Evolutionary conservation across 2,329 filamentous ascomycete genomes (phyloP).

Genomic region (Hypoxylon sp.): DNA sequence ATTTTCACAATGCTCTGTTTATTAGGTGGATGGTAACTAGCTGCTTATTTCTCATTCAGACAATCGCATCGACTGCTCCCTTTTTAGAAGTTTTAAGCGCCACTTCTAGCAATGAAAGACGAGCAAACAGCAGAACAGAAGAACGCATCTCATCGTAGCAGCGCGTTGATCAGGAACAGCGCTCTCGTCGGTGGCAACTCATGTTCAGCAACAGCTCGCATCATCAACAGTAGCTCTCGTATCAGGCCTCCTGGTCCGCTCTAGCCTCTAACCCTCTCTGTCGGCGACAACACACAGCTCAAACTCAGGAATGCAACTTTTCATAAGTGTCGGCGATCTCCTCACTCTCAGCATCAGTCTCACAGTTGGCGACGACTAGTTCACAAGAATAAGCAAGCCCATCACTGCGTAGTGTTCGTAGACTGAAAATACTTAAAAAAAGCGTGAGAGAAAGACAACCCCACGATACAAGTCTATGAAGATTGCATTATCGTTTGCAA

Average conservation of each 20-base stretch:
- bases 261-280: neutral
- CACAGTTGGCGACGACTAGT: neutral
- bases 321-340: neutral
- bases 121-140: neutral
- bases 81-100: neutral
- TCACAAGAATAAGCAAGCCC: neutral
- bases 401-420: neutral
- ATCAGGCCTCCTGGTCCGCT: neutral
- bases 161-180: neutral
- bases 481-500: conserved; percentile 49
- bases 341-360: neutral
- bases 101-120: neutral
- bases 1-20: neutral
- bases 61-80: neutral
- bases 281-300: conserved; percentile 2
- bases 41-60: neutral
- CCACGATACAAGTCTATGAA: conserved; percentile 46
- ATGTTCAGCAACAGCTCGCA: neutral
- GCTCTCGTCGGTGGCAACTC: neutral
- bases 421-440: conserved; percentile 6
- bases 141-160: neutral
- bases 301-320: neutral
- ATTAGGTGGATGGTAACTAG: neutral
- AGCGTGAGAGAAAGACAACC: conserved; percentile 32
- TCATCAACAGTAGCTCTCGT: neutral